Percentiles rank a stretch among this genome's conserved stretches.
phyloP scores from a whole-genome alignment of 2,329 filamentous ascomycete genomes.

The Fusarium fujikuroi region DNA sequence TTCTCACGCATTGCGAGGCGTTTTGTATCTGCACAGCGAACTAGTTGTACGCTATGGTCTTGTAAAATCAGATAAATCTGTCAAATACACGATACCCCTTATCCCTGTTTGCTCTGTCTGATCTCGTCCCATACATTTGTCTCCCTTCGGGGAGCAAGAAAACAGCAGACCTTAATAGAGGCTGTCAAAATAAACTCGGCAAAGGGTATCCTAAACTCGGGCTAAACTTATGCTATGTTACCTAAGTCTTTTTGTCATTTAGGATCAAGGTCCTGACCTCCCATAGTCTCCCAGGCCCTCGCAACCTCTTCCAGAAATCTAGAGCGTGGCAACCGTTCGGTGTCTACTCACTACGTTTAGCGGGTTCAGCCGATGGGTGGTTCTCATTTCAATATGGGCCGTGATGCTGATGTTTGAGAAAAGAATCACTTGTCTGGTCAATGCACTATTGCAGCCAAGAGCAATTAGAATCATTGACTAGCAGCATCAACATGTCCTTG shows the following conservation, averaged over 20 bases:
- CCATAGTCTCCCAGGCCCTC: no score
- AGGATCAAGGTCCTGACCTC: no score
- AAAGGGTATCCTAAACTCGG: no score
- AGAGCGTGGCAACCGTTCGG: neutral
- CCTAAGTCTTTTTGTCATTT: no score
- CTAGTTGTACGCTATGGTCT: constrained; percentile 5
- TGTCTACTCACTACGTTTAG: neutral
- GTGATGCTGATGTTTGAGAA: neutral
- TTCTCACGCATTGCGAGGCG: constrained; percentile 32
- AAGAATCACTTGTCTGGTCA: neutral
- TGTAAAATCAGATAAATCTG: constrained; percentile 11
- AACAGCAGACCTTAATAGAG: no score
- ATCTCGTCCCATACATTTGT: neutral
- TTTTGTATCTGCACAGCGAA: constrained; percentile 6
- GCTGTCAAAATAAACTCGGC: no score
- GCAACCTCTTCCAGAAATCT: neutral
- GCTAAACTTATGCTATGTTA: no score
- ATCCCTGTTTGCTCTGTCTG: no score
- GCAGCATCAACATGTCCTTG: neutral
- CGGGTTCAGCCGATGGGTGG: neutral
- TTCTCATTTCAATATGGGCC: neutral
- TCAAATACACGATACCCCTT: constrained; percentile 6
- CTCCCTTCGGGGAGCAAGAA: neutral
- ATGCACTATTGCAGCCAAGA: neutral
- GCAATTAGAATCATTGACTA: neutral